Evolutionary conservation across 2,329 filamentous ascomycete genomes (phyloP).

Genomic region (Beauveria bassiana): DNA sequence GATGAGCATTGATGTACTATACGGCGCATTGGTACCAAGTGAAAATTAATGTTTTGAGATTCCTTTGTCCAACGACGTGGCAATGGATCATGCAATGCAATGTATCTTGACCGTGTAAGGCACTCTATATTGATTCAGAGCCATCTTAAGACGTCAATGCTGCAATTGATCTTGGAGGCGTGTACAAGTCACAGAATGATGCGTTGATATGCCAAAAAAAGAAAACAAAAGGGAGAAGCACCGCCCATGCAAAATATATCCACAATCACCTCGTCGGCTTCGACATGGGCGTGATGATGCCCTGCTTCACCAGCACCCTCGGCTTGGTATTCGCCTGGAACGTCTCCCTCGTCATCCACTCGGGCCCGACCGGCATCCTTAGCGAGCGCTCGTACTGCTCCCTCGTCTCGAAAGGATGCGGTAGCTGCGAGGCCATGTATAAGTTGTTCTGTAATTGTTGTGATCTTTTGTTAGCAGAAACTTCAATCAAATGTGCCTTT

Average conservation of each 20-base stretch:
- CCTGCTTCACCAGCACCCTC: conserved; percentile 82
- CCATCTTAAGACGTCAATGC: background rate
- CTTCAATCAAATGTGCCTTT: too few relatives aligned
- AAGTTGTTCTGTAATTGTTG: conserved; percentile 59
- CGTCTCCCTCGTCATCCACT: conserved; percentile 95
- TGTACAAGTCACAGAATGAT: background rate
- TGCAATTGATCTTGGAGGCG: too few relatives aligned
- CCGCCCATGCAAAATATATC: background rate
- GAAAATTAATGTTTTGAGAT: background rate
- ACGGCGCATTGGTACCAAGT: background rate
- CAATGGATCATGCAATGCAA: background rate
- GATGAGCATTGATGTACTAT: background rate
- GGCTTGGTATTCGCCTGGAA: conserved; percentile 89
- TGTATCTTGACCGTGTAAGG: background rate
- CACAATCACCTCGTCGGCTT: conserved; percentile 49
- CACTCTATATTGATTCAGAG: background rate
- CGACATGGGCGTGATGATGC: conserved; percentile 78
- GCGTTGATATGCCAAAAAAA: background rate
- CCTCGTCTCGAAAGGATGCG: conserved; percentile 80
- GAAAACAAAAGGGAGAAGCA: background rate
- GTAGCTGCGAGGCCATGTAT: conserved; percentile 76
- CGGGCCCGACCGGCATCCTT: conserved; percentile 78
- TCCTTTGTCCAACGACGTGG: too few relatives aligned
- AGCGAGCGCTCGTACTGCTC: conserved; percentile 88
- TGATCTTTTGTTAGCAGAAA: conserved; percentile 12